phyloP scores from a whole-genome alignment of 1,139 yeast species.

The Saccharomycopsis crataegensis region DNA sequence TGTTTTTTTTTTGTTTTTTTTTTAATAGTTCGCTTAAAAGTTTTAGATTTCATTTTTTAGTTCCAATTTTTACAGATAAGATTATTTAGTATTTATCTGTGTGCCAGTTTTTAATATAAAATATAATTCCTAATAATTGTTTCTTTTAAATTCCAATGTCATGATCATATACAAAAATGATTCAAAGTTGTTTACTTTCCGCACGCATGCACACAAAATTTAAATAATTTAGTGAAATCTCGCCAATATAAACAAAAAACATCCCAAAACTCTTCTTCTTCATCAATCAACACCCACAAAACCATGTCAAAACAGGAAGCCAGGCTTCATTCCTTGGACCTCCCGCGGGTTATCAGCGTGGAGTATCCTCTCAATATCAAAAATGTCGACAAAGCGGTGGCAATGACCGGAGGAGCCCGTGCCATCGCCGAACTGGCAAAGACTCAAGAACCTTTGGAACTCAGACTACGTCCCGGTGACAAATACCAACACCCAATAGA shows the following conservation, averaged over 20 bases:
- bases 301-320: constrained; percentile 28
- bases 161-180: too few relatives aligned
- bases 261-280: too few relatives aligned
- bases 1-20: neutral
- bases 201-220: too few relatives aligned
- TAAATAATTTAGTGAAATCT: too few relatives aligned
- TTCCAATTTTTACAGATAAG: too few relatives aligned
- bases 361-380: constrained; percentile 76
- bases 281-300: too few relatives aligned
- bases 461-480: constrained; percentile 55
- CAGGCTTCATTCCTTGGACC: constrained; percentile 51
- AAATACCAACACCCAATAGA: constrained; percentile 78
- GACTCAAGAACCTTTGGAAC: constrained; percentile 44
- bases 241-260: too few relatives aligned
- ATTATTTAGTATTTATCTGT: neutral
- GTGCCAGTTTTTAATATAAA: too few relatives aligned
- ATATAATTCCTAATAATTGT: too few relatives aligned
- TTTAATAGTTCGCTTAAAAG: neutral
- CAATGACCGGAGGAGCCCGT: constrained; percentile 69
- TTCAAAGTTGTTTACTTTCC: too few relatives aligned
- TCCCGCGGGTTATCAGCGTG: constrained; percentile 68
- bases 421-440: constrained; percentile 29
- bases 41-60: too few relatives aligned
- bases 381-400: constrained; percentile 55
- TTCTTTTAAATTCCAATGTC: too few relatives aligned